phyloP scores from a whole-genome alignment of 805 yeast genomes.

The Kuraishia ogatae region DNA sequence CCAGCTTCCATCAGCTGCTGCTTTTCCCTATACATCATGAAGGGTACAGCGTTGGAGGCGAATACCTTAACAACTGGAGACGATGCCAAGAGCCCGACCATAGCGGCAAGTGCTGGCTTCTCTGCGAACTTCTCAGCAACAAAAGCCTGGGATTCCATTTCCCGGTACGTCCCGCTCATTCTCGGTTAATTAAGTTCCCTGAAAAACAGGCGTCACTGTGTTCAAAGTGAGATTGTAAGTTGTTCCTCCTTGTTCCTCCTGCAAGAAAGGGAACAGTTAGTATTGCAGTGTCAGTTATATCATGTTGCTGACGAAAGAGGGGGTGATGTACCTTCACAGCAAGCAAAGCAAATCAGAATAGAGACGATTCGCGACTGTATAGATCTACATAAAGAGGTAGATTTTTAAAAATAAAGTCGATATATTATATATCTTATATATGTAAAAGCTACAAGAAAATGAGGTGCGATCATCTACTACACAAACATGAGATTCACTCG shows the following conservation, averaged over 20 bases:
- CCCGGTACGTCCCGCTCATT: slow-evolving; percentile 7
- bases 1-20: not conserved
- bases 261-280: not conserved
- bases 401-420: too few relatives aligned
- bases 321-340: not conserved
- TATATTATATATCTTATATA: not conserved
- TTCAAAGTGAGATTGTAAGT: too few relatives aligned
- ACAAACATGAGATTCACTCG: not conserved
- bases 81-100: slow-evolving; percentile 49
- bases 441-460: not conserved
- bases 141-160: slow-evolving; percentile 36
- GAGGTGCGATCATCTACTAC: not conserved
- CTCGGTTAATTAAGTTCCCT: not conserved
- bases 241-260: not conserved
- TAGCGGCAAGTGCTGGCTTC: slow-evolving; percentile 48
- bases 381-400: not conserved
- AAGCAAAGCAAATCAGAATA: not conserved
- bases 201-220: not conserved
- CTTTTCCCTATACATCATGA: slow-evolving; percentile 36
- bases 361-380: not conserved
- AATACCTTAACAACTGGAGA: slow-evolving; percentile 50
- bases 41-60: slow-evolving; percentile 53
- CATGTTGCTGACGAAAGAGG: too few relatives aligned
- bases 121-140: slow-evolving; percentile 40
- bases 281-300: too few relatives aligned